phyloP scores from a whole-genome alignment of 1,284 basidiomycete species.

The Marasmius fiardii region DNA sequence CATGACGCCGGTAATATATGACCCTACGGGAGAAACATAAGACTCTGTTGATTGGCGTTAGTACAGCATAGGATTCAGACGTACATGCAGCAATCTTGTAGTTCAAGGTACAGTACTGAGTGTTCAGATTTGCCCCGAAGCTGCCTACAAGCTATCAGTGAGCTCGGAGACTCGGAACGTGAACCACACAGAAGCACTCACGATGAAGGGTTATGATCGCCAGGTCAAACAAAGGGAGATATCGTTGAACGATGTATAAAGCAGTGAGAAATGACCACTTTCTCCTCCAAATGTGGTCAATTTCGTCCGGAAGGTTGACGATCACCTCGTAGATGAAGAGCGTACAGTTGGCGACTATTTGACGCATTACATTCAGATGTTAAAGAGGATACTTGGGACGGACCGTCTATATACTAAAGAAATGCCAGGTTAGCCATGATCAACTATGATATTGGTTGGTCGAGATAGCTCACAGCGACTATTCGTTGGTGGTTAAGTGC shows the following conservation, averaged over 20 bases:
- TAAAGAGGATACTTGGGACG: not conserved
- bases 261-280: not conserved
- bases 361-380: not conserved
- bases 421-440: too few relatives aligned
- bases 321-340: not conserved
- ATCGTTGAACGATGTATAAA: not conserved
- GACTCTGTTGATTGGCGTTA: too few relatives aligned
- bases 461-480: not conserved
- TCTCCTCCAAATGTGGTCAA: not conserved
- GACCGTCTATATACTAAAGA: not conserved
- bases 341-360: not conserved
- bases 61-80: not conserved
- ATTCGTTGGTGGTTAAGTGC: too few relatives aligned
- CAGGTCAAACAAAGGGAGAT: not conserved
- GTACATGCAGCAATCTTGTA: not conserved
- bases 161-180: not conserved
- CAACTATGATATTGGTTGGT: not conserved
- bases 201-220: not conserved
- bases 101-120: not conserved
- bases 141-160: not conserved
- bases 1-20: not conserved
- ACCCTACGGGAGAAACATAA: not conserved
- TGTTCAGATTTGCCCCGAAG: not conserved
- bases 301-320: not conserved
- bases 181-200: not conserved